Base-by-base conservation (phyloP, 2,329 filamentous ascomycete species). In the Ilyonectria mors-panacis region DNA sequence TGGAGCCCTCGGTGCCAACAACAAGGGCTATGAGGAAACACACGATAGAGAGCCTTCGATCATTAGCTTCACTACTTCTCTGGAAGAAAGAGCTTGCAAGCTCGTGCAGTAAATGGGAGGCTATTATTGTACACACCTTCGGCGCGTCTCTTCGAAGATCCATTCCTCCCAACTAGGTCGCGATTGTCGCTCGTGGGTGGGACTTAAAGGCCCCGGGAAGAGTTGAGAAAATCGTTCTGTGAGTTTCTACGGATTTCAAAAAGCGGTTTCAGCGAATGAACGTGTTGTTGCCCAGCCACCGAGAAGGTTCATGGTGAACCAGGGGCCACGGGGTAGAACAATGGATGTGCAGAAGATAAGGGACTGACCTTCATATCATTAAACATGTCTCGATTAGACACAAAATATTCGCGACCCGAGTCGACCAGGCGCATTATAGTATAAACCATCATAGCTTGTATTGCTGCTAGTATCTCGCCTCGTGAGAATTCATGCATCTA, bases 61-160 rank as follows among this genome's bases (percentile, higher is more conserved):
- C 8, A 23, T 51, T 6, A 35, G 28, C 4, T 17, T 7, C 3
- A 19, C 2, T 35, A 13, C 0, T 5, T 6, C 5, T 35, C 6
- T 8, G 5, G 35, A 53, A 21, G 26, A 21, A 23, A 21, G 6
- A 21, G 1, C 19, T 3, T 2, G 15, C 9, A 48, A 9, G 26
- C 21, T 19, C 35, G 23, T 33, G 8, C 9, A 15, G 6, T 1
- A 9, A 44, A n/a, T 26, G 5, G 23, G 6, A 7, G 6, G 3
- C 10, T 7, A 21, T 6, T 6, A 39, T 6, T 3, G n/a, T 8
- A n/a, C 28, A 37, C 48, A 54, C 48, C 58, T 54, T 53, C 58
- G 58, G 4, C 58, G 58, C 4, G 58, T 54, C 19, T 61, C 58
- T 33, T 61, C 58, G 8, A 61, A 42, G 6, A 61, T 61, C 37